A percentile compares a stretch with the other conserved stretches of the same genome.
These are phyloP conservation scores for Recurvomyces mirabilis DNA, from an alignment of 495 filamentous ascomycete species.

Conservation along the genomic window DNA sequence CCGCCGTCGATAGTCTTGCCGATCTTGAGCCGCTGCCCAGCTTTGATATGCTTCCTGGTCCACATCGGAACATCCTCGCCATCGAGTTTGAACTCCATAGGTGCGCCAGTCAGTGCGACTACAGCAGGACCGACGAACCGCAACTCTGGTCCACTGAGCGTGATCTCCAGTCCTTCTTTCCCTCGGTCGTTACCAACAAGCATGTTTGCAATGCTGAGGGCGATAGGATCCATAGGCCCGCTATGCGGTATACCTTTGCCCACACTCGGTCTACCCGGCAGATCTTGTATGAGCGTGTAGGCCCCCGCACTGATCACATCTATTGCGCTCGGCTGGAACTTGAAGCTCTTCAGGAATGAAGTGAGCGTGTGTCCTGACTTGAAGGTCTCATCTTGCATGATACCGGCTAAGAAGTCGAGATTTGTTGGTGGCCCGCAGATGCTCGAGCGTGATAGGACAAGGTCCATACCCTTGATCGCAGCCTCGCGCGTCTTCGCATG, in stretches of 20 bases:
- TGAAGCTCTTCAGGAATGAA: constrained; percentile 40
- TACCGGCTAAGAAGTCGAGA: constrained; percentile 41
- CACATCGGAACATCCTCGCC: constrained; percentile 41
- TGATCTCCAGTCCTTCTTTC: constrained; percentile 48
- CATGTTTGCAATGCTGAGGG: constrained; percentile 44
- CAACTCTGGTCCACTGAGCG: constrained; percentile 47
- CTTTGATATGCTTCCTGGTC: constrained; percentile 39
- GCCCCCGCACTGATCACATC: constrained; percentile 46
- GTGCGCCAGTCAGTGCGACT: constrained; percentile 44
- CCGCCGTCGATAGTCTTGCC: constrained; percentile 41
- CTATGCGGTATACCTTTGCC: constrained; percentile 41
- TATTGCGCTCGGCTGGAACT: constrained; percentile 40
- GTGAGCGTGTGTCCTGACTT: constrained; percentile 42
- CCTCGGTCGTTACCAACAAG: constrained; percentile 45
- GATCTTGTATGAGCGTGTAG: constrained; percentile 50
- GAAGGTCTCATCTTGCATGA: constrained; percentile 36
- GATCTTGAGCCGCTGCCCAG: constrained; percentile 44
- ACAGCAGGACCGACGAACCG: constrained; percentile 40
- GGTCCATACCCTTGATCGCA: constrained; percentile 36
- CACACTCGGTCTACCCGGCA: constrained; percentile 43
- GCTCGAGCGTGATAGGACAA: constrained; percentile 31
- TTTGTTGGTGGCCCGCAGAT: constrained; percentile 50
- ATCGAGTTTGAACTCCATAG: constrained; percentile 39
- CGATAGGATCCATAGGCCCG: constrained; percentile 47
- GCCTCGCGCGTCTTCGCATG: constrained; percentile 34